phyloP scores from a whole-genome alignment of 2,329 filamentous ascomycete species.

The Penicillium frequentans region DNA sequence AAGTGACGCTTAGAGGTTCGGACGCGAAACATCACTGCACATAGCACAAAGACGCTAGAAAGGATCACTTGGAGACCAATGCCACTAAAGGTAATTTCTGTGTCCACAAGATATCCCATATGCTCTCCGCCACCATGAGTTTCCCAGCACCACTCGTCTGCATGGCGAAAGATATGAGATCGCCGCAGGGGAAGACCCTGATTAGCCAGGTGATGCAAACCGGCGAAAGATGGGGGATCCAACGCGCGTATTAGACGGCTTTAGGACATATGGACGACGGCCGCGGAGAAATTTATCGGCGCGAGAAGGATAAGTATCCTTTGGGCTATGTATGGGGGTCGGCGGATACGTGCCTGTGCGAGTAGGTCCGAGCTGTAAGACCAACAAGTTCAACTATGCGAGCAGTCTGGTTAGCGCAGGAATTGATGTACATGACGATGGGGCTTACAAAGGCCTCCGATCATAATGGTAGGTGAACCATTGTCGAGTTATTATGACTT shows the following conservation, averaged over 20 bases:
- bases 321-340: slow-evolving; percentile 3
- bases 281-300: slow-evolving; percentile 36
- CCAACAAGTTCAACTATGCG: slow-evolving; percentile 5
- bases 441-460: slow-evolving; percentile 2
- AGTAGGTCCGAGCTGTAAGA: background rate
- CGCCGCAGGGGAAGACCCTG: slow-evolving; percentile 1
- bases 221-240: slow-evolving; percentile 4
- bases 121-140: background rate
- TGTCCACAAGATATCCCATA: background rate
- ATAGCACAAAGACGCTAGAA: slow-evolving; percentile 4
- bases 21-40: slow-evolving; percentile 6
- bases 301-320: slow-evolving; percentile 27
- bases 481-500: background rate
- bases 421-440: background rate
- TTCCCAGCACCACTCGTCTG: background rate
- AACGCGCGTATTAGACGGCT: slow-evolving; percentile 31
- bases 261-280: slow-evolving; percentile 34
- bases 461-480: slow-evolving; percentile 3
- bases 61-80: slow-evolving; percentile 9
- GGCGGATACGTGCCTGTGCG: background rate
- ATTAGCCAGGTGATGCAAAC: slow-evolving; percentile 10
- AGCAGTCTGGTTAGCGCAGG: background rate
- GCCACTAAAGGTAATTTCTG: slow-evolving; percentile 4
- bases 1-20: background rate
- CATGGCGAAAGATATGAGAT: too few relatives aligned